Evolutionary conservation across 202 grass and related monocot genomes (phyloP).

Genomic region (Schoenoplectus tabernaemontani): DNA sequence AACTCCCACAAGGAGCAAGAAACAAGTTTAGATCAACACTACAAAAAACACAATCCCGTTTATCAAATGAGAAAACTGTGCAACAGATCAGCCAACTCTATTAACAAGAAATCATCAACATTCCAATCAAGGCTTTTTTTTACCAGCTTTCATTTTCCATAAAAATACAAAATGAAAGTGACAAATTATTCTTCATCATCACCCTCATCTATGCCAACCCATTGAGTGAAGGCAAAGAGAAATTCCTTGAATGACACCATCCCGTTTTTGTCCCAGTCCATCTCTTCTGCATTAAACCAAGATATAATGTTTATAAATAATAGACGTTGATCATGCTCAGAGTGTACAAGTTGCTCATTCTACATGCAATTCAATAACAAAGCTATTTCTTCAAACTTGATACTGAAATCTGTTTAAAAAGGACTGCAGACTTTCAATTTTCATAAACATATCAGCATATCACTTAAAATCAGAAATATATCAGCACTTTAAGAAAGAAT

Average conservation of each 20-base stretch:
- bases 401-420: not conserved
- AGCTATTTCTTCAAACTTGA: not conserved
- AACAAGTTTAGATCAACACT: not conserved
- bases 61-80: not conserved
- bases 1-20: not conserved
- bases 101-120: not conserved
- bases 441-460: not conserved
- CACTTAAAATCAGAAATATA: not conserved
- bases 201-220: conserved; percentile 79
- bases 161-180: not conserved
- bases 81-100: conserved; percentile 12
- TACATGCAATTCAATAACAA: not conserved
- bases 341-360: not conserved
- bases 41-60: not conserved
- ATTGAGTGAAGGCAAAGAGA: conserved; percentile 87
- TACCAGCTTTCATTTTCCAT: not conserved
- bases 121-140: not conserved
- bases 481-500: not conserved
- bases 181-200: conserved; percentile 44
- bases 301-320: not conserved
- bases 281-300: conserved; percentile 59
- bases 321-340: not conserved
- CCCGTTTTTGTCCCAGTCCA: conserved; percentile 99
- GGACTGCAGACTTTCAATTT: not conserved
- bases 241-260: conserved; percentile 94